Percentiles rank a stretch among this genome's conserved stretches.
Conservation (phyloP, 768 basidiomycete genomes). For the Lactarius sp. region DNA sequence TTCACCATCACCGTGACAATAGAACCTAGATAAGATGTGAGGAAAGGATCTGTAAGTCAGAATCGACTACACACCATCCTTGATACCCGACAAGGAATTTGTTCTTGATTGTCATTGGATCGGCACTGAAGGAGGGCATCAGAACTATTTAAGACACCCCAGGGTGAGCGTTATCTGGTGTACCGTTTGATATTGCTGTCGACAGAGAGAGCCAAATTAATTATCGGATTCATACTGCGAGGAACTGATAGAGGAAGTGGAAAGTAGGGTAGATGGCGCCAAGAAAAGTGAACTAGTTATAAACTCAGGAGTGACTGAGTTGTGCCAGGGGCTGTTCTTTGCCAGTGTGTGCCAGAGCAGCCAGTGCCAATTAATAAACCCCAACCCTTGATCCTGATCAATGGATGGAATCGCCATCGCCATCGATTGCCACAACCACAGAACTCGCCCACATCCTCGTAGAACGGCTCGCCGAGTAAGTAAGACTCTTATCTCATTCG, state of each 20-base stretch:
- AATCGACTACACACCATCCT: constrained; percentile 54
- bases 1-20: constrained; percentile 62
- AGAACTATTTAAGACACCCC: neutral
- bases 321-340: neutral
- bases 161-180: neutral
- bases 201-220: constrained; percentile 17
- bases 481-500: neutral
- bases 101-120: constrained; percentile 74
- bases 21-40: constrained; percentile 48
- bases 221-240: neutral
- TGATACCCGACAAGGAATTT: constrained; percentile 86
- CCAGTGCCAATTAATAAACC: too few species aligned
- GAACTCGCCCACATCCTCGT: constrained; percentile 5
- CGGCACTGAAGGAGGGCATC: constrained; percentile 41
- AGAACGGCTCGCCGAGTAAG: constrained; percentile 10
- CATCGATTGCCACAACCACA: neutral
- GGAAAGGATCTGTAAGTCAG: neutral
- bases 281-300: neutral
- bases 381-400: neutral
- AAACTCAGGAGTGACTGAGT: neutral
- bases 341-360: too few species aligned
- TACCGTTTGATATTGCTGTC: constrained; percentile 24
- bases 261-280: neutral
- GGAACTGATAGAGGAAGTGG: neutral
- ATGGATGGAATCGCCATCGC: neutral